These are phyloP conservation scores for Nidularia pulvinata DNA, from an alignment of 768 basidiomycete species.

Conservation along the genomic window DNA sequence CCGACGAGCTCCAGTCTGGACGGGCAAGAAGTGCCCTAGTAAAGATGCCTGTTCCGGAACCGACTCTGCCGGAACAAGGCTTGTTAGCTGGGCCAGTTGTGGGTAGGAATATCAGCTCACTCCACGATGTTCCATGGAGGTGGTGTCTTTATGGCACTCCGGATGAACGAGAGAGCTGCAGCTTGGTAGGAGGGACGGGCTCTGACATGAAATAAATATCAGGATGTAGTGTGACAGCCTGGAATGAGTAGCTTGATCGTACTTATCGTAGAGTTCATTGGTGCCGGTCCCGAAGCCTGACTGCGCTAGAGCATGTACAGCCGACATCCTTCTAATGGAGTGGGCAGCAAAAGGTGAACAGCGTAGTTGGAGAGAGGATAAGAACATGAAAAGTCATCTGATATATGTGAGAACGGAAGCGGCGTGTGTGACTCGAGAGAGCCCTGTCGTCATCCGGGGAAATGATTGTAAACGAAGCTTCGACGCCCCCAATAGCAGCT, in stretches of 20 bases:
- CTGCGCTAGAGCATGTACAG: constrained; percentile 68
- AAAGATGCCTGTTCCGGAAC: constrained; percentile 88
- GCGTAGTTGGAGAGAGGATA: no score
- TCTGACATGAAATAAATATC: constrained; percentile 29
- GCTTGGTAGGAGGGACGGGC: constrained; percentile 84
- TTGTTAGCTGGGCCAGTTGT: constrained; percentile 1
- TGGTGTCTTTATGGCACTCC: constrained; percentile 33
- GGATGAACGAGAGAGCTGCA: constrained; percentile 60
- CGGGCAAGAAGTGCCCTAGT: constrained; percentile 78
- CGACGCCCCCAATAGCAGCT: no score
- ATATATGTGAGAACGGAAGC: no score
- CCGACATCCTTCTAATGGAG: constrained; percentile 18
- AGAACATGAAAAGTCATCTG: no score
- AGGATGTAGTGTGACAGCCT: neutral
- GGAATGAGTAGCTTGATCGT: constrained; percentile 5
- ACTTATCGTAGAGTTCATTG: constrained; percentile 83
- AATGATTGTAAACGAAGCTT: no score
- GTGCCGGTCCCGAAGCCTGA: constrained; percentile 79
- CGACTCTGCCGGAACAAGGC: constrained; percentile 48
- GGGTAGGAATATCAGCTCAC: constrained; percentile 34
- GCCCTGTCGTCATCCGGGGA: no score
- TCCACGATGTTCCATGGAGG: constrained; percentile 65
- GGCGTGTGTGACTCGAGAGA: no score
- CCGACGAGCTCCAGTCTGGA: constrained; percentile 45
- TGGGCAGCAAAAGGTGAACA: no score